Percentiles rank a stretch among this genome's conserved stretches.
Conservation (phyloP, 805 yeast genomes). For the Wickerhamiella nectarea region DNA sequence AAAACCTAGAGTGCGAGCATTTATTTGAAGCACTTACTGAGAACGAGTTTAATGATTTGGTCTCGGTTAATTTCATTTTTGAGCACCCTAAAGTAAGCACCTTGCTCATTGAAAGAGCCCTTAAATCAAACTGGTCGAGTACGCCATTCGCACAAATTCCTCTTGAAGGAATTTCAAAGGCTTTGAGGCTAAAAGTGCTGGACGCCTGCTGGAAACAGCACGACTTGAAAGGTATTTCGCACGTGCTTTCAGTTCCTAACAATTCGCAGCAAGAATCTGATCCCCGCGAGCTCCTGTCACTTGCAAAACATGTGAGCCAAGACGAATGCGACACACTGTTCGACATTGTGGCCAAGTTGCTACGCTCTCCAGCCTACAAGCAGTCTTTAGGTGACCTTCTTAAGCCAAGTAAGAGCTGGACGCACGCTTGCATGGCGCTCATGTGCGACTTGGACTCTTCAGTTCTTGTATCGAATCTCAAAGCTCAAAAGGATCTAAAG, state of each 20-base stretch:
- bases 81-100: conserved; percentile 1
- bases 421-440: not conserved
- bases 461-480: not conserved
- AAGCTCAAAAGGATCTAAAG: not conserved
- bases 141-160: not conserved
- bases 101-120: not conserved
- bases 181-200: not conserved
- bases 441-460: not conserved
- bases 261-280: not conserved
- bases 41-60: not conserved
- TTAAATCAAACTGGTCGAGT: not conserved
- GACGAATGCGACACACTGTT: not conserved
- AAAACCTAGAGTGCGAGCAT: not conserved
- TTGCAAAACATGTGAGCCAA: not conserved
- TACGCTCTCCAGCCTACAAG: not conserved
- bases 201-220: not conserved
- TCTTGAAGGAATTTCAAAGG: not conserved
- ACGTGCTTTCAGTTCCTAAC: not conserved
- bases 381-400: not conserved
- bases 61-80: not conserved
- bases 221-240: not conserved
- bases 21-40: not conserved
- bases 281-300: conserved; percentile 1
- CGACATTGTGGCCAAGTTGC: not conserved
- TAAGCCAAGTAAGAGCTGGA: not conserved